A percentile compares a stretch with the other conserved stretches of the same genome.
Evolutionary conservation across 495 filamentous ascomycete species (phyloP).

Genomic region (Eremomyces bilateralis): DNA sequence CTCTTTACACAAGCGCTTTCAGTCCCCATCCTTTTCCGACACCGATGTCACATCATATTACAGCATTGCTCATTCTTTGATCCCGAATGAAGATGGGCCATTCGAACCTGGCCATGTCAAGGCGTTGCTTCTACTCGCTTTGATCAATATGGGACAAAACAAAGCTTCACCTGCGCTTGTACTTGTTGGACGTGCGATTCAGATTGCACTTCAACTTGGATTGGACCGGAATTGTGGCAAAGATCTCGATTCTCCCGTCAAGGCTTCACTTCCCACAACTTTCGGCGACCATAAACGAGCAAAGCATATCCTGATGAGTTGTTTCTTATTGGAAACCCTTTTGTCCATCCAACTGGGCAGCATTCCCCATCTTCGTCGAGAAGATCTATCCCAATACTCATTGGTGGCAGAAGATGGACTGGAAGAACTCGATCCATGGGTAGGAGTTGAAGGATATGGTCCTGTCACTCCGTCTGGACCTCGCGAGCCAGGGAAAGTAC

Average conservation of each 20-base stretch:
- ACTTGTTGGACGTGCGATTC: conserved; percentile 37
- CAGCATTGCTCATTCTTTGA: conserved; percentile 30
- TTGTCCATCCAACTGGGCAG: conserved; percentile 32
- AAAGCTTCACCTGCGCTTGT: conserved; percentile 36
- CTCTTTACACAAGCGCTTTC: conserved; percentile 20
- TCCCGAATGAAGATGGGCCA: conserved; percentile 33
- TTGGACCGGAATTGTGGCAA: conserved; percentile 14
- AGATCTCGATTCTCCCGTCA: too few relatives aligned
- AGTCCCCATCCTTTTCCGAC: too few relatives aligned
- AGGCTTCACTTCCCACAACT: conserved; percentile 10
- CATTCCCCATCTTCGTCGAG: conserved; percentile 29
- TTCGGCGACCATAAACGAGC: conserved; percentile 15
- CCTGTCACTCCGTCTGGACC: too few relatives aligned
- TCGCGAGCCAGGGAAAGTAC: too few relatives aligned
- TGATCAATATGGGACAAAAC: conserved; percentile 35
- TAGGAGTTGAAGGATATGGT: too few relatives aligned
- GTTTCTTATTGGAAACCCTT: conserved; percentile 43
- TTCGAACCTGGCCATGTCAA: conserved; percentile 41
- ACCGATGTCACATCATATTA: conserved; percentile 19
- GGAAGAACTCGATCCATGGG: conserved; percentile 57
- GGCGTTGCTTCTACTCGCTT: conserved; percentile 36
- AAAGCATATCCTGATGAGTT: conserved; percentile 34
- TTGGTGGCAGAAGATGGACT: conserved; percentile 38
- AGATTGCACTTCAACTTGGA: conserved; percentile 30
- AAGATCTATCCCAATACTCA: conserved; percentile 24